phyloP scores from a whole-genome alignment of 2,329 filamentous ascomycete species.

The Colletotrichum sp. region DNA sequence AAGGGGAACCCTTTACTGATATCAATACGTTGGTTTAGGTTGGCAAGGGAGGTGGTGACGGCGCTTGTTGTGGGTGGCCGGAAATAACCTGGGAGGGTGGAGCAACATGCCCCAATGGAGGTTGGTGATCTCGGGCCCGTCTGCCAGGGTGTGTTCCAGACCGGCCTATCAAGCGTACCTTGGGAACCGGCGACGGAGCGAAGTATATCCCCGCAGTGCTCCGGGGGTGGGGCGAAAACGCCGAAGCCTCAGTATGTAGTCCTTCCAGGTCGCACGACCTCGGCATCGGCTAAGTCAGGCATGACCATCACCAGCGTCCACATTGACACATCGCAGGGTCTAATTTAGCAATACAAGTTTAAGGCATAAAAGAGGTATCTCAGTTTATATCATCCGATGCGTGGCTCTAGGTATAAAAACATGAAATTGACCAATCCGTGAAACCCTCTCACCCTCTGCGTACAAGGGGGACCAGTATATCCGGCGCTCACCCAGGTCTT shows the following conservation, averaged over 20 bases:
- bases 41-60: background rate
- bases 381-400: constrained; percentile 17
- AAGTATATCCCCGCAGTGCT: background rate
- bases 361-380: constrained; percentile 20
- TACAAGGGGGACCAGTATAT: background rate
- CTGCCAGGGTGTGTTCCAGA: background rate
- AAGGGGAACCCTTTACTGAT: background rate
- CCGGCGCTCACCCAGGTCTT: background rate
- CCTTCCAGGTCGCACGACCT: background rate
- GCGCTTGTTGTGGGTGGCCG: background rate
- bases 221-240: background rate
- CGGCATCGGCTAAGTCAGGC: background rate
- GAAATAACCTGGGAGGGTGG: background rate
- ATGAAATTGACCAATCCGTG: background rate
- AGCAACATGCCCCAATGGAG: background rate
- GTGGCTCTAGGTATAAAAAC: constrained; percentile 11
- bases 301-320: background rate
- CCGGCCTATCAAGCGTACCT: background rate
- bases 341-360: background rate
- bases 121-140: background rate
- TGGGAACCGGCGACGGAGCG: background rate
- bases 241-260: background rate
- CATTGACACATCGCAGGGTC: background rate
- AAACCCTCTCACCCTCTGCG: background rate
- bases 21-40: background rate